A percentile compares a stretch with the other conserved stretches of the same genome.
phyloP scores from a whole-genome alignment of 1,284 basidiomycete genomes.

The Cutaneotrichosporon spelunceum region DNA sequence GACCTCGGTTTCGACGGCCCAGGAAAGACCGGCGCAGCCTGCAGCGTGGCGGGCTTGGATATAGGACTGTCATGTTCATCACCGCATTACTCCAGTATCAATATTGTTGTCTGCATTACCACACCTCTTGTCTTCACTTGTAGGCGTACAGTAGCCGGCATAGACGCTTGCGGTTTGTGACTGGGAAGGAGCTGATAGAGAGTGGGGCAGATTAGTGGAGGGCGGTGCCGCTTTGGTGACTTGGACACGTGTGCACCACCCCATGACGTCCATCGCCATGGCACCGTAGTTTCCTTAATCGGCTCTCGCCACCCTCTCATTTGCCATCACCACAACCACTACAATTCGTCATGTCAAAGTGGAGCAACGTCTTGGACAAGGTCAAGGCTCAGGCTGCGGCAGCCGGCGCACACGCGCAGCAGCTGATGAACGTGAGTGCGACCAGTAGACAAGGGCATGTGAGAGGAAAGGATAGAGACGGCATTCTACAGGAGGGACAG shows the following conservation, averaged over 20 bases:
- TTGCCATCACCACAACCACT: constrained; percentile 2
- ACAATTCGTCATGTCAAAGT: constrained; percentile 14
- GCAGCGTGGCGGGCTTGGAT: too few relatives aligned
- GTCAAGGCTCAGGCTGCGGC: constrained; percentile 26
- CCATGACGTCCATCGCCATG: not conserved
- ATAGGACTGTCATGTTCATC: not conserved
- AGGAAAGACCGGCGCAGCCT: too few relatives aligned
- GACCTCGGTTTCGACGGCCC: too few relatives aligned
- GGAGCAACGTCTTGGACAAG: constrained; percentile 31
- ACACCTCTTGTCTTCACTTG: not conserved
- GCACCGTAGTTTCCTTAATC: not conserved
- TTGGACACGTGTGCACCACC: not conserved
- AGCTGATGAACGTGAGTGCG: constrained; percentile 34
- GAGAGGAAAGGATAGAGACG: not conserved
- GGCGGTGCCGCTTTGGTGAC: not conserved
- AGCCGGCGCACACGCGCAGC: constrained; percentile 32
- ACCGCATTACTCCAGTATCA: not conserved
- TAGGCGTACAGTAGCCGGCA: not conserved
- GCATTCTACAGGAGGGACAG: not conserved
- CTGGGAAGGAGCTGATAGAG: not conserved
- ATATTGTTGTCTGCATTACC: constrained; percentile 8
- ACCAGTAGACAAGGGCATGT: not conserved
- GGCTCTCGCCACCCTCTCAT: not conserved
- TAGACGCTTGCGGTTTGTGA: not conserved
- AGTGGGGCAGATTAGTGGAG: not conserved